Conservation (phyloP, 2,329 filamentous ascomycete species). For the Talaromyces sp. region DNA sequence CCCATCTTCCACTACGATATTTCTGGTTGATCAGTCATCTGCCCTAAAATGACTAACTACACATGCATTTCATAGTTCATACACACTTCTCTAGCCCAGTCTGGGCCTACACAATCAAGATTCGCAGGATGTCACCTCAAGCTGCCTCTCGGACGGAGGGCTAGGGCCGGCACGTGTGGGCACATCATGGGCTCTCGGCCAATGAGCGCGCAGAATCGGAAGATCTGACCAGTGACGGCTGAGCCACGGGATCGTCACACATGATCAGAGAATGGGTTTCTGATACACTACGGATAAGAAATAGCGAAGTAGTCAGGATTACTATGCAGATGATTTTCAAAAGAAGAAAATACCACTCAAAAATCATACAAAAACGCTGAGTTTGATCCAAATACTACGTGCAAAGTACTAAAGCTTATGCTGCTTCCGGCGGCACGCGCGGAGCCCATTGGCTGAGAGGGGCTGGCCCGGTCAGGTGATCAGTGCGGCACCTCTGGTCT, state of each 20-base stretch:
- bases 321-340: background rate
- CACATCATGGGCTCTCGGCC: constrained; percentile 22
- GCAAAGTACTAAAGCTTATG: background rate
- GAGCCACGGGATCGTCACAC: constrained; percentile 41
- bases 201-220: constrained; percentile 20
- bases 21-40: background rate
- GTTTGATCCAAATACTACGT: background rate
- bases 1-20: background rate
- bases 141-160: constrained; percentile 18
- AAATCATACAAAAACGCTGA: background rate
- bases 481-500: constrained; percentile 26
- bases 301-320: background rate
- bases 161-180: constrained; percentile 21
- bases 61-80: background rate
- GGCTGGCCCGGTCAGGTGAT: constrained; percentile 33
- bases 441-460: constrained; percentile 14
- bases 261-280: constrained; percentile 27
- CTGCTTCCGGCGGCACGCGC: background rate
- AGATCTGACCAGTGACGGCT: constrained; percentile 19
- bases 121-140: constrained; percentile 7
- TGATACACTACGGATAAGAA: background rate
- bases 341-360: background rate
- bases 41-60: background rate
- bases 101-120: constrained; percentile 10
- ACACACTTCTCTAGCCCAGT: background rate